Percentiles rank a stretch among this genome's conserved stretches.
Conservation (phyloP, 192 early-diverging fungal species). For the Entomortierella chlamydospora region DNA sequence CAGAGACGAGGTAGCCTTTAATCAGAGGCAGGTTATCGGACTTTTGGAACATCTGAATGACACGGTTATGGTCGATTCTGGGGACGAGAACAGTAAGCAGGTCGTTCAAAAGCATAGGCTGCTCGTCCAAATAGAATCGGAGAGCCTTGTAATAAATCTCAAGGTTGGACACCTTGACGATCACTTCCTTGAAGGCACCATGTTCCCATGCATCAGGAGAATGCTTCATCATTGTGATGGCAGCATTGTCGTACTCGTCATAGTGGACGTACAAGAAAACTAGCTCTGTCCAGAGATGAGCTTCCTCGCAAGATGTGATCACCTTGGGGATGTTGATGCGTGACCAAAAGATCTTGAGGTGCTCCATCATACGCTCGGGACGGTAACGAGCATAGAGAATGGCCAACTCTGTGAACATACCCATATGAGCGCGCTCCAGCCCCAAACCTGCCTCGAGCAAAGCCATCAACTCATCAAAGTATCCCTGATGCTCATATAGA, state of each 20-base stretch:
- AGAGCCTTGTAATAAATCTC: slow-evolving; percentile 99
- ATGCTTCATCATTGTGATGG: slow-evolving; percentile 95
- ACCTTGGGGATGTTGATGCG: slow-evolving; percentile 99
- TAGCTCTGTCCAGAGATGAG: slow-evolving; percentile 96
- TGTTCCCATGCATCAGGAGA: slow-evolving; percentile 98
- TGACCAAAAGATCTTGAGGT: slow-evolving; percentile 96
- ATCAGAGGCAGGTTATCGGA: slow-evolving; percentile 97
- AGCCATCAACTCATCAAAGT: slow-evolving; percentile 91
- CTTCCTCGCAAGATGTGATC: slow-evolving; percentile 91
- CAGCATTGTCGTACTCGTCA: slow-evolving; percentile 99
- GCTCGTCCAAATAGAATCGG: slow-evolving; percentile 95
- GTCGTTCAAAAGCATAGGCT: slow-evolving; percentile 95
- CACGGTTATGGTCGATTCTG: slow-evolving; percentile 96
- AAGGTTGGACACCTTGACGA: slow-evolving; percentile 96
- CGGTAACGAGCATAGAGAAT: slow-evolving; percentile 98
- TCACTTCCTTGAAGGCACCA: slow-evolving; percentile 94
- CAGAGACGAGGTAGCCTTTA: slow-evolving; percentile 94
- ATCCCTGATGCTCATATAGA: slow-evolving; percentile 88
- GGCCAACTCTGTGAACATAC: slow-evolving; percentile 99
- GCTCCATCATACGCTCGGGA: slow-evolving; percentile 96
- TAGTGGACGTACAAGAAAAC: slow-evolving; percentile 99
- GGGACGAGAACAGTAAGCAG: slow-evolving; percentile 89
- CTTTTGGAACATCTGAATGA: slow-evolving; percentile 98
- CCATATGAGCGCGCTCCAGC: slow-evolving; percentile 99
- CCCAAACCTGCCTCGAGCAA: slow-evolving; percentile 95